Base-by-base conservation (phyloP, 352 stramenopile genomes). In the Phytophthora multivora region DNA sequence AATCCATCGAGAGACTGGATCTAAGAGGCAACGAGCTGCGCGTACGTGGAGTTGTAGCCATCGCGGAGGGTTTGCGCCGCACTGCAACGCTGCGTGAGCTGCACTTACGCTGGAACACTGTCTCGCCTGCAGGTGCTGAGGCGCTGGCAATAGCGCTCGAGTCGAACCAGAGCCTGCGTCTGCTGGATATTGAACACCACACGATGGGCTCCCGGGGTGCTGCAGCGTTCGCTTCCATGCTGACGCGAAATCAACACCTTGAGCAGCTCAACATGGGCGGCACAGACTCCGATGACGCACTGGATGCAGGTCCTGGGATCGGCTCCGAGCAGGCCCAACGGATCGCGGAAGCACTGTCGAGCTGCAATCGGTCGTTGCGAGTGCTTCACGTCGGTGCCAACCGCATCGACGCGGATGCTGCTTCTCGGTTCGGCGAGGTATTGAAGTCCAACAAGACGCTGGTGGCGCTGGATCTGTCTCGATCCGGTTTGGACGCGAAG, bases 161-260 rank as follows among this genome's bases (percentile, higher is more conserved):
- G 1, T 35, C 59, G 4, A 93, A 91, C 71, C 81, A 93, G 57
- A 75, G 68, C 23, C 60, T 93, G 12, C 65, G 36, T 5, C 3
- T 90, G 4, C 69, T 93, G 1, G 85, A 93, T 46, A 88, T 93
- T 58, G 80, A 90, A 52, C 79, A 90, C 46, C 85, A 93, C 48
- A 80, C 77, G 0, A 93, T 93, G 79, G 80, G 79, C 0, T 46
- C 57, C 3, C 63, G 60, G 18, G 83, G 86, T 5, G 86, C 79
- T 8, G 35, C 42, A 13, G 83, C 81, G 2, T 90, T 95, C 53
- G 79, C 81, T 0, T 64, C 43, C 1, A 93, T 91, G 85, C 70
- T 93, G 15, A 47, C 42, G 9, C 59, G 50, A 42, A 93, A 91
- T 55, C 79, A 57, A 16, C 61, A 66, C 4, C 76, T 91, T 0